A percentile compares a stretch with the other conserved stretches of the same genome.
Conservation (phyloP, 1,284 basidiomycete species). For the Schizophyllum commune region DNA sequence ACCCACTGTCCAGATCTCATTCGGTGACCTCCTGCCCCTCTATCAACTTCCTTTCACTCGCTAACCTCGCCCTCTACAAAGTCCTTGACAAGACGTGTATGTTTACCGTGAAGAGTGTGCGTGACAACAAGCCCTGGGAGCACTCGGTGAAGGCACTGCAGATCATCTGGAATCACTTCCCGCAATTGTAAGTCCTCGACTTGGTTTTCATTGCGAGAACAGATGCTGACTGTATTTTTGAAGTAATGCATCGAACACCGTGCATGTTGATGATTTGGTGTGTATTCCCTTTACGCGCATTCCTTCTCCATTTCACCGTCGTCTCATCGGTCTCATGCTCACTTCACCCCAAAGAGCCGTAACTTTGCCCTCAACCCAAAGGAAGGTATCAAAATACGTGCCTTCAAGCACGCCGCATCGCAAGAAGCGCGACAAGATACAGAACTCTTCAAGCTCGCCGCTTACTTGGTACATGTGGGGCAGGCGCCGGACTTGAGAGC, state of each 20-base stretch:
- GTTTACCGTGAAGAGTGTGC: conserved; percentile 80
- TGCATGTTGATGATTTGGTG: conserved; percentile 84
- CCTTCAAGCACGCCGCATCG: conserved; percentile 74
- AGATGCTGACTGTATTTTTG: conserved; percentile 1
- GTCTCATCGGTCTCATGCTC: conserved; percentile 2
- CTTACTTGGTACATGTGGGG: conserved; percentile 60
- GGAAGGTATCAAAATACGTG: conserved; percentile 77
- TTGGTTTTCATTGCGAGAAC: background rate
- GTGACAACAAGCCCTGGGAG: conserved; percentile 67
- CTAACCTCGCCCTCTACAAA: conserved; percentile 19
- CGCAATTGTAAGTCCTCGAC: conserved; percentile 57
- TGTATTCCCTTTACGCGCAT: background rate
- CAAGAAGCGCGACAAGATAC: conserved; percentile 51
- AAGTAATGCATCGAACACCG: conserved; percentile 72
- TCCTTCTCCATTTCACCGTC: background rate
- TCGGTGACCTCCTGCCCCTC: conserved; percentile 28
- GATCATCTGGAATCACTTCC: conserved; percentile 84
- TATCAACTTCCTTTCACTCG: conserved; percentile 4
- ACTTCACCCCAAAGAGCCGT: conserved; percentile 39
- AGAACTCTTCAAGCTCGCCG: conserved; percentile 56
- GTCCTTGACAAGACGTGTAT: conserved; percentile 83
- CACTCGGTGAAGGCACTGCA: conserved; percentile 81
- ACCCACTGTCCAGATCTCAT: conserved; percentile 12
- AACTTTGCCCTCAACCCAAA: conserved; percentile 85
- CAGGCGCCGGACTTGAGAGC: conserved; percentile 43